These are phyloP conservation scores for Eragrostis nindensis DNA, from an alignment of 176 grass and related monocot species.

Conservation along the genomic window DNA sequence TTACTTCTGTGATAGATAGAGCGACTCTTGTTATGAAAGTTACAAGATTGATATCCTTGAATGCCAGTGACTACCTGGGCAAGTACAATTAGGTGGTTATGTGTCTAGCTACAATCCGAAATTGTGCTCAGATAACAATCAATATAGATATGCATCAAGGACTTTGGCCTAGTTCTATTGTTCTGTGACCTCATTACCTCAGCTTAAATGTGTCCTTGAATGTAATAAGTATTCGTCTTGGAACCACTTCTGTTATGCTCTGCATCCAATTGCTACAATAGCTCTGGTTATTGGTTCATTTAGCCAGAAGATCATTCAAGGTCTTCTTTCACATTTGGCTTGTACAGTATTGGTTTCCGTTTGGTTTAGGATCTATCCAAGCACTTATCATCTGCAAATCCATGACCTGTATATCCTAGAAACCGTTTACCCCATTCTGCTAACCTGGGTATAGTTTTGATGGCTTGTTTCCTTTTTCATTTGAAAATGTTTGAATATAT, in stretches of 20 bases:
- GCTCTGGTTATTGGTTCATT: neutral
- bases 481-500: slow-evolving; percentile 5
- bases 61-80: neutral
- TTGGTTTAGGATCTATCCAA: neutral
- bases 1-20: slow-evolving; percentile 3
- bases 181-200: neutral
- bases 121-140: neutral
- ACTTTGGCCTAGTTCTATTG: neutral
- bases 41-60: neutral
- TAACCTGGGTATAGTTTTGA: neutral
- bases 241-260: slow-evolving; percentile 6
- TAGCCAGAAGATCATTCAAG: neutral
- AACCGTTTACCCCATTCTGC: neutral
- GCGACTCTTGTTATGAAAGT: neutral
- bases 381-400: neutral
- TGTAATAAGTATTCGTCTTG: neutral
- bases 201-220: neutral
- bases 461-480: neutral
- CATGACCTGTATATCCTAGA: neutral
- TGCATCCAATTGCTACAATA: neutral
- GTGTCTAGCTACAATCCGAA: neutral
- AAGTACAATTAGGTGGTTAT: neutral
- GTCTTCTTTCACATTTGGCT: neutral
- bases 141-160: neutral
- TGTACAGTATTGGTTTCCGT: neutral